A percentile compares a stretch with the other conserved stretches of the same genome.
phyloP scores from a whole-genome alignment of 2,329 filamentous ascomycete genomes.

The Metarhizium guizhouense region DNA sequence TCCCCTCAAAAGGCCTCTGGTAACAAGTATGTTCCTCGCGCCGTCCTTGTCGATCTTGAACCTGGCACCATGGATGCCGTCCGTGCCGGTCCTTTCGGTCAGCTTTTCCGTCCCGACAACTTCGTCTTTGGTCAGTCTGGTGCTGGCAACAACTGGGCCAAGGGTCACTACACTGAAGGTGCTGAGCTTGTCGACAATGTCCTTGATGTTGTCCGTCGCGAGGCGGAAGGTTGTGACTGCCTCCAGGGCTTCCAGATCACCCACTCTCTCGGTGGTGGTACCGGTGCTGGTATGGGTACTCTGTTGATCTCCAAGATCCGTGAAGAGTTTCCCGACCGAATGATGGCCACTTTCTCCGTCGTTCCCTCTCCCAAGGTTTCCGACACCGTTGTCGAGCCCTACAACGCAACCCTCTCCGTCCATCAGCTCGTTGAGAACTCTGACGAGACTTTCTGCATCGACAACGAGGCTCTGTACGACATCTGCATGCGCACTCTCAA shows the following conservation, averaged over 20 bases:
- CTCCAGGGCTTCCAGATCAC: constrained; percentile 99
- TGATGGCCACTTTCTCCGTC: constrained; percentile 99
- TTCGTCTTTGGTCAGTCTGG: constrained; percentile 99
- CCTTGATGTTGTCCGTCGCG: constrained; percentile 94
- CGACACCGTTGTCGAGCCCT: constrained; percentile 98
- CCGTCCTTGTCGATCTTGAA: constrained; percentile 98
- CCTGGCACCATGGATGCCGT: constrained; percentile 99
- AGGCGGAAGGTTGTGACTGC: constrained; percentile 98
- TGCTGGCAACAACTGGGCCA: constrained; percentile 99
- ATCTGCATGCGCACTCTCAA: constrained; percentile 99
- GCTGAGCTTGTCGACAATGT: constrained; percentile 98
- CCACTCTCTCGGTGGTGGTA: constrained; percentile 99
- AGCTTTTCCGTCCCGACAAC: constrained; percentile 99
- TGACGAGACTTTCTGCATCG: constrained; percentile 99
- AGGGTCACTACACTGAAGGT: constrained; percentile 99
- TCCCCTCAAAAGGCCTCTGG: constrained; percentile 61
- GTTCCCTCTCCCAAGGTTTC: constrained; percentile 99
- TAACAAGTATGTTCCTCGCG: constrained; percentile 99
- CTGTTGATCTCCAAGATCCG: constrained; percentile 99
- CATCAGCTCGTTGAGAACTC: constrained; percentile 99
- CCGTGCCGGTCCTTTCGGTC: constrained; percentile 93
- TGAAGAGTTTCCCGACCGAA: constrained; percentile 99
- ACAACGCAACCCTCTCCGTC: constrained; percentile 98
- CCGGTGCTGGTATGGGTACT: constrained; percentile 99
- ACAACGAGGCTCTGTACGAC: constrained; percentile 99